These are phyloP conservation scores for Mycena capillaripes DNA, from an alignment of 768 basidiomycete species.

Conservation along the genomic window DNA sequence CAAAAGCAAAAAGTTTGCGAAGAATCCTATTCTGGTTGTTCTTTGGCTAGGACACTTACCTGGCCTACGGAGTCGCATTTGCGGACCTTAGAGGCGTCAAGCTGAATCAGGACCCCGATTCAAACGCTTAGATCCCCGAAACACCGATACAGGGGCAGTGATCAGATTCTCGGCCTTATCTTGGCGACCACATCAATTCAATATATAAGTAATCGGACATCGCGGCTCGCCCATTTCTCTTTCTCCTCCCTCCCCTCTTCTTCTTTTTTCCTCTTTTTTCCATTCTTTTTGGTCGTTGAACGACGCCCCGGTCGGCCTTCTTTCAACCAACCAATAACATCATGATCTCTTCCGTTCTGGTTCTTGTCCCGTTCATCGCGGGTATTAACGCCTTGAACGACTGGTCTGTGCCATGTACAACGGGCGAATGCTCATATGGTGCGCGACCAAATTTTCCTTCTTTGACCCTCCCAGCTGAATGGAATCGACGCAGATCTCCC, in stretches of 20 bases:
- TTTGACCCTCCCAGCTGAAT: not conserved
- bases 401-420: constrained; percentile 29
- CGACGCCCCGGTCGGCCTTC: constrained; percentile 21
- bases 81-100: too few relatives aligned
- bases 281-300: constrained; percentile 12
- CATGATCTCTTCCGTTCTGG: constrained; percentile 10
- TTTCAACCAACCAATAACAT: not conserved
- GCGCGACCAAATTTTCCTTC: not conserved
- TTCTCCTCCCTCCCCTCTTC: not conserved
- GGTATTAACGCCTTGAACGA: constrained; percentile 28
- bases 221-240: not conserved
- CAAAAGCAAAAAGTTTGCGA: too few relatives aligned
- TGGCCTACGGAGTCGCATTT: too few relatives aligned
- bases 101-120: too few relatives aligned
- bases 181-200: too few relatives aligned
- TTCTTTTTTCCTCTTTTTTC: not conserved
- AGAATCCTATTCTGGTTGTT: too few relatives aligned
- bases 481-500: constrained; percentile 20
- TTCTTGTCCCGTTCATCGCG: constrained; percentile 13
- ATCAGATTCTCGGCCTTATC: too few relatives aligned
- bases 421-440: constrained; percentile 28
- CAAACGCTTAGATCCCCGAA: too few relatives aligned
- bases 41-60: too few relatives aligned
- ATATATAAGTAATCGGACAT: not conserved
- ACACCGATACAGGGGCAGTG: too few relatives aligned